phyloP scores from a whole-genome alignment of 2,329 filamentous ascomycete genomes.

The Fusarium continuum region DNA sequence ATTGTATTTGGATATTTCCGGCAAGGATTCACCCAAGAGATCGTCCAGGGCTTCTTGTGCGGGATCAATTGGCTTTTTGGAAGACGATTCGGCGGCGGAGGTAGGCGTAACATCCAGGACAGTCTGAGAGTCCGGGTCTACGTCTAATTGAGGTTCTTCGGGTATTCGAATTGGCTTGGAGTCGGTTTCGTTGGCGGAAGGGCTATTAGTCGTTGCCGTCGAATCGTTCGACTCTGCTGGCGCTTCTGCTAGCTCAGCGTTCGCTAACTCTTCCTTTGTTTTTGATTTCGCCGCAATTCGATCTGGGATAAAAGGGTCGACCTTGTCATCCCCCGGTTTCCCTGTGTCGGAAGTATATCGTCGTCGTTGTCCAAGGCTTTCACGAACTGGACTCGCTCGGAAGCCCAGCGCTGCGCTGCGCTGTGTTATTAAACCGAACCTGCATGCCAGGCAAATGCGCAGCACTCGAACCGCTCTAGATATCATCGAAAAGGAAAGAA shows the following conservation, averaged over 20 bases:
- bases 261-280: not conserved
- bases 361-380: conserved; percentile 22
- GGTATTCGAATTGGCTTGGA: not conserved
- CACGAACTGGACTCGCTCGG: conserved; percentile 12
- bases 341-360: conserved; percentile 40
- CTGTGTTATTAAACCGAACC: conserved; percentile 44
- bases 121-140: not conserved
- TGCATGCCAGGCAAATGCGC: conserved; percentile 50
- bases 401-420: conserved; percentile 26
- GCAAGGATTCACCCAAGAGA: not conserved
- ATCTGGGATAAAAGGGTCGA: conserved; percentile 38
- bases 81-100: not conserved
- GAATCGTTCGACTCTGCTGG: not conserved
- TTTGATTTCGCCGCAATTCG: not conserved
- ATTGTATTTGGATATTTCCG: not conserved
- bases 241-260: not conserved
- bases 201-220: not conserved
- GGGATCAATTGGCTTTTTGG: not conserved
- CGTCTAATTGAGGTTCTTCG: not conserved
- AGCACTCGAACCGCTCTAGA: conserved; percentile 46
- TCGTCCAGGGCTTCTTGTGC: not conserved
- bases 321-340: conserved; percentile 34
- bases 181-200: not conserved
- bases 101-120: not conserved
- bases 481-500: conserved; percentile 46